Evolutionary conservation across 257 asterid species (phyloP), one percentile per base, ranked within the genome.

Genomic region (Forsythia suspensa): DNA sequence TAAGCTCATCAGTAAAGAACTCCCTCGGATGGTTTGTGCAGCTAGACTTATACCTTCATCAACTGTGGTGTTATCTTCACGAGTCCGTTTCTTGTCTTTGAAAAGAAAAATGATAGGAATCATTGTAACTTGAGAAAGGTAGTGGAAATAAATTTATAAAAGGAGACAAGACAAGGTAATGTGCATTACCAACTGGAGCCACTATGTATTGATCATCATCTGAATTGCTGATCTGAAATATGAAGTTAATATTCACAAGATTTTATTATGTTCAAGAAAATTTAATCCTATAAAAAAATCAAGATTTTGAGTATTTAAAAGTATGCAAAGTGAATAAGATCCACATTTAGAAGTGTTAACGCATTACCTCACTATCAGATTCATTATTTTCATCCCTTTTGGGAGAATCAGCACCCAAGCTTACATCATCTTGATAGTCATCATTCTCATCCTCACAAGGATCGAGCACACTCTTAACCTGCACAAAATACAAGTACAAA

Each of bases 401-500:
- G 83, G 74, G 73, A 77, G 97, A 91, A 83, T 85, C 96, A 88
- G 84, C 96, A 42, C 82, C 93, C 89, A 90, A 85, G 91, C 90
- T 92, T 66, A 79, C 86, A 21, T 90, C 89, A 82, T 88, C 93
- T 78, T 86, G 90, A 79, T 86, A 81, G 57, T 86, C 92, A 68
- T 87, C 89, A 81, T 93, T 93, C 72, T 95, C 98, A 76, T 93
- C 97, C 80, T 93, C 97, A 77, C 97, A 95, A 41, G 97, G 98
- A 88, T 95, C 98, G 76, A 93, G 98, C 74, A 88, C 94, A 51
- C 99, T 95, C 89, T 91, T 95, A 76, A 95, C 99, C 98, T 95
- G 89, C 83, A 81, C 65, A 72, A 72, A 79, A 78, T 51, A 76
- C 76, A 67, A 79, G 57, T 42, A 61, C 59, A 73, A 55, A 79